These are phyloP conservation scores for Mortierella hygrophila DNA, from an alignment of 192 early-diverging fungal genomes.

Conservation along the genomic window DNA sequence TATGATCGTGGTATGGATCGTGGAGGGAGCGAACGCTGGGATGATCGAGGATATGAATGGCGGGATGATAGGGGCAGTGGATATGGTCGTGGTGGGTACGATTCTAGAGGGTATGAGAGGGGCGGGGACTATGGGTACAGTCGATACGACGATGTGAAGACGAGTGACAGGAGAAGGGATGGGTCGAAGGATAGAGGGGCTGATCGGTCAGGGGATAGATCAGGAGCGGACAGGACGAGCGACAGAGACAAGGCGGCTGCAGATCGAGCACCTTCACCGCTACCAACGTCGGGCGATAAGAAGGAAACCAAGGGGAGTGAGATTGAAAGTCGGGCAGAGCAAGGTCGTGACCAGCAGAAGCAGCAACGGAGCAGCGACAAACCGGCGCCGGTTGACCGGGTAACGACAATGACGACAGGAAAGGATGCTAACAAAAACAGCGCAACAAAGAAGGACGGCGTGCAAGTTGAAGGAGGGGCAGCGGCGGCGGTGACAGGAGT, in stretches of 20 bases:
- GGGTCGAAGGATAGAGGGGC: background rate
- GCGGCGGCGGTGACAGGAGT: background rate
- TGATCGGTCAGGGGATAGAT: background rate
- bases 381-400: background rate
- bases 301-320: background rate
- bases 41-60: slow-evolving; percentile 8
- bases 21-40: background rate
- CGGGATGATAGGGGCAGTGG: slow-evolving; percentile 9
- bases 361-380: background rate
- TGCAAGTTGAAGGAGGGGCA: background rate
- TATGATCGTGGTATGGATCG: slow-evolving; percentile 10
- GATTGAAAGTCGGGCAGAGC: slow-evolving; percentile 1
- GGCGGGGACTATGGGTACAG: background rate
- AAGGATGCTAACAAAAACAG: background rate
- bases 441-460: too few species aligned
- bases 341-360: background rate
- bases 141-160: background rate
- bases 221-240: background rate
- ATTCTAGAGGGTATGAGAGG: slow-evolving; percentile 13
- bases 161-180: slow-evolving; percentile 3
- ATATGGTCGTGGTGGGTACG: slow-evolving; percentile 1
- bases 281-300: background rate
- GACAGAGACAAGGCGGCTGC: background rate
- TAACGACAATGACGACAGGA: background rate
- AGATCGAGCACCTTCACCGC: background rate